Evolutionary conservation across 1,284 basidiomycete genomes (phyloP).

Genomic region (Cutaneotrichosporon dermatis): DNA sequence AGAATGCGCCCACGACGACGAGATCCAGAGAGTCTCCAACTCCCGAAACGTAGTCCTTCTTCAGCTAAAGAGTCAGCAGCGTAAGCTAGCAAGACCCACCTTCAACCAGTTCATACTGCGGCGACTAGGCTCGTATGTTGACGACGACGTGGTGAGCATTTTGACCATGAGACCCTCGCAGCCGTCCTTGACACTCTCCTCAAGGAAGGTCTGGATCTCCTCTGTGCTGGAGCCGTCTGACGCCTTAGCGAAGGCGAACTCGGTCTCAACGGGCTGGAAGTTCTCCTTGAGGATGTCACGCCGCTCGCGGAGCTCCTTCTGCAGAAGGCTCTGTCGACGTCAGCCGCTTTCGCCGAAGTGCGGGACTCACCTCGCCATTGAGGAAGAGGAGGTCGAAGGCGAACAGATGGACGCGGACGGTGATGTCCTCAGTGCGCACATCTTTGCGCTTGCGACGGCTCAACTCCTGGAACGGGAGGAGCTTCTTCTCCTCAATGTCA

Average conservation of each 20-base stretch:
- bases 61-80: slow-evolving; percentile 59
- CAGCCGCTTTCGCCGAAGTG: not conserved
- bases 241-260: slow-evolving; percentile 88
- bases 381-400: slow-evolving; percentile 57
- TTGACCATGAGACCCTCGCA: slow-evolving; percentile 99
- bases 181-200: slow-evolving; percentile 93
- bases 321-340: slow-evolving; percentile 41
- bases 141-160: slow-evolving; percentile 85
- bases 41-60: slow-evolving; percentile 96
- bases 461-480: slow-evolving; percentile 79
- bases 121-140: slow-evolving; percentile 91
- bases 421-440: slow-evolving; percentile 62
- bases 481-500: slow-evolving; percentile 60
- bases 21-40: slow-evolving; percentile 96
- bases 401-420: slow-evolving; percentile 56
- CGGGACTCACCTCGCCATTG: slow-evolving; percentile 51
- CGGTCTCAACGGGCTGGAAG: slow-evolving; percentile 76
- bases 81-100: slow-evolving; percentile 51
- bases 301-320: slow-evolving; percentile 56
- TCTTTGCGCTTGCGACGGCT: slow-evolving; percentile 81
- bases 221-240: slow-evolving; percentile 86
- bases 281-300: slow-evolving; percentile 71
- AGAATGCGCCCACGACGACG: slow-evolving; percentile 93
- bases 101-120: slow-evolving; percentile 98
- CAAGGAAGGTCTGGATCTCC: slow-evolving; percentile 91